These are phyloP conservation scores for Paecilomyces formosus DNA, from an alignment of 2,329 filamentous ascomycete genomes.

Conservation along the genomic window DNA sequence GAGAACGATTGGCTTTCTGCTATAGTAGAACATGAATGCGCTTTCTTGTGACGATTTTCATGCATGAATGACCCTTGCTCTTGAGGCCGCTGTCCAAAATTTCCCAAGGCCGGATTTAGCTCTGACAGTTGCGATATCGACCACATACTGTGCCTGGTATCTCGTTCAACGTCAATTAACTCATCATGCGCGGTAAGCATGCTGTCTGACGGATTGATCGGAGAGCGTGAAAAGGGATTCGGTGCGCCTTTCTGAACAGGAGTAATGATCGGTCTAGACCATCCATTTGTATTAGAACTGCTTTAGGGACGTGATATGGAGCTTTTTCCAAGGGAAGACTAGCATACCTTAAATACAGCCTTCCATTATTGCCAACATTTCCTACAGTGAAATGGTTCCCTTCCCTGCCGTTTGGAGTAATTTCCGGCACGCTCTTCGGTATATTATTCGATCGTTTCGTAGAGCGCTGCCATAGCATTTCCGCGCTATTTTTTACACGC, in stretches of 20 bases:
- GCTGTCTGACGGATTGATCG: constrained; percentile 53
- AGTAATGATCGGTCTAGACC: constrained; percentile 26
- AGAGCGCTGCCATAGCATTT: constrained; percentile 36
- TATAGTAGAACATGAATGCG: constrained; percentile 70
- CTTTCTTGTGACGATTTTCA: constrained; percentile 46
- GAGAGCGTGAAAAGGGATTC: constrained; percentile 19
- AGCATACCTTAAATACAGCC: constrained; percentile 71
- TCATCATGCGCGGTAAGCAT: constrained; percentile 39
- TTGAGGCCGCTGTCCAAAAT: constrained; percentile 17
- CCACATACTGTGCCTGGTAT: constrained; percentile 29
- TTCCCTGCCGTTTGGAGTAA: constrained; percentile 54
- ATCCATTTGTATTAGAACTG: background rate
- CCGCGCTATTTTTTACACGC: constrained; percentile 46
- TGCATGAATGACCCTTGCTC: constrained; percentile 12
- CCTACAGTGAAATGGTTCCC: constrained; percentile 70
- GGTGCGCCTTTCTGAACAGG: constrained; percentile 22
- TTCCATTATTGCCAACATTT: constrained; percentile 75
- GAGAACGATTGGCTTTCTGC: constrained; percentile 50
- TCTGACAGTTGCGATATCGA: constrained; percentile 36
- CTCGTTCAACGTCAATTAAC: constrained; percentile 21
- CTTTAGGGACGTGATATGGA: background rate
- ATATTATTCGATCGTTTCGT: constrained; percentile 41
- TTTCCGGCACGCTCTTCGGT: constrained; percentile 52
- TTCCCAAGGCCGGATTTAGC: constrained; percentile 17
- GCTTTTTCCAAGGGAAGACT: constrained; percentile 9